Conservation (phyloP, 1,284 basidiomycete species). For the Malassezia vespertilionis region DNA sequence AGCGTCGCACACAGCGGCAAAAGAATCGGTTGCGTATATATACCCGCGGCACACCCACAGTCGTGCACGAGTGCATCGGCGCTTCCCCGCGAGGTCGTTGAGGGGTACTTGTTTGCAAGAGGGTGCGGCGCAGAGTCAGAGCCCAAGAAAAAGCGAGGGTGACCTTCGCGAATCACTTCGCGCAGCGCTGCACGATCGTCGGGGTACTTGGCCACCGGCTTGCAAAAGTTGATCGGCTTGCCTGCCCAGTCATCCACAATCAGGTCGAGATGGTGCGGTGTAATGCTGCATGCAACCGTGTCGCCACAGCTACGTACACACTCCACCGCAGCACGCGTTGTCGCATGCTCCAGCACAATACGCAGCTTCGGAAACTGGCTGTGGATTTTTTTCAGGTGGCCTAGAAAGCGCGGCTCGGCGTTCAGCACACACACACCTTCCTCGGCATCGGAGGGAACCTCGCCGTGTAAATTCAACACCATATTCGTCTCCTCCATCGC, state of each 20-base stretch:
- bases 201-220: constrained; percentile 93
- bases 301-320: constrained; percentile 50
- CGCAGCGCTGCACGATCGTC: constrained; percentile 77
- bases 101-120: constrained; percentile 63
- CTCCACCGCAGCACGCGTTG: constrained; percentile 86
- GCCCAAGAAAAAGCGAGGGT: constrained; percentile 92
- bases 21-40: constrained; percentile 44
- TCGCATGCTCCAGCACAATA: constrained; percentile 98
- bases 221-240: constrained; percentile 92
- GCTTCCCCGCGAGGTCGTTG: constrained; percentile 22
- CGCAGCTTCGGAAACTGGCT: constrained; percentile 75
- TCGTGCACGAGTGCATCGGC: constrained; percentile 23
- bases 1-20: constrained; percentile 44
- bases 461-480: constrained; percentile 94
- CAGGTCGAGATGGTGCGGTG: constrained; percentile 85
- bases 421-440: constrained; percentile 85
- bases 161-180: constrained; percentile 62
- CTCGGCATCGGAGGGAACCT: constrained; percentile 77
- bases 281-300: constrained; percentile 93
- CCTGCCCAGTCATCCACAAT: constrained; percentile 97
- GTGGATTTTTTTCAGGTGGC: constrained; percentile 75
- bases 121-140: constrained; percentile 95
- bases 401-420: constrained; percentile 80
- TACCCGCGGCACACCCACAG: constrained; percentile 43
- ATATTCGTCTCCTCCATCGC: constrained; percentile 87